These are phyloP conservation scores for Balakata baccata DNA, from an alignment of 345 rosid species.

Conservation along the genomic window DNA sequence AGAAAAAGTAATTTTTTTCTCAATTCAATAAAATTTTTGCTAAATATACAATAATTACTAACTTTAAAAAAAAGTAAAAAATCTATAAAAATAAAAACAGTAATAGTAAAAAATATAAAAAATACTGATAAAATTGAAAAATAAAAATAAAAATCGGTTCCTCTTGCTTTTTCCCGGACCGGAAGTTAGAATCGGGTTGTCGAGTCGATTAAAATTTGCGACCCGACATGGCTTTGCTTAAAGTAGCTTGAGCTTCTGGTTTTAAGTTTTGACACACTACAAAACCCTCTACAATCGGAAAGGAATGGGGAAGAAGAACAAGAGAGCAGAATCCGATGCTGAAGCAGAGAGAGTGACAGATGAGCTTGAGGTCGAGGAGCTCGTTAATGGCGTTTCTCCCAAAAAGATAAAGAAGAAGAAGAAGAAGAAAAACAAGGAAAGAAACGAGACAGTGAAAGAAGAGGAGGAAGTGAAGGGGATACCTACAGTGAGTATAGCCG, in stretches of 20 bases:
- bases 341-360: conserved; percentile 9
- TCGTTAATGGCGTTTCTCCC: conserved; percentile 33
- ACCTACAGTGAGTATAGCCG: conserved; percentile 77
- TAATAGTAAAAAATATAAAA: no score
- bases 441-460: conserved; percentile 21
- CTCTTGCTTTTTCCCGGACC: no score
- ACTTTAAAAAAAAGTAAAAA: no score
- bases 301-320: conserved; percentile 69
- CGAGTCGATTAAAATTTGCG: background rate
- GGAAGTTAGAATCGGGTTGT: background rate
- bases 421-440: conserved; percentile 27
- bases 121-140: no score
- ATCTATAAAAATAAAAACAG: no score
- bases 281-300: background rate
- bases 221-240: background rate
- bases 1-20: no score
- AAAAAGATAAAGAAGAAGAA: conserved; percentile 34
- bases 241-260: background rate
- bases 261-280: background rate
- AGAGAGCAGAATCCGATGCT: conserved; percentile 26
- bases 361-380: conserved; percentile 19
- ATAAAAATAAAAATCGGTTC: no score
- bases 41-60: no score
- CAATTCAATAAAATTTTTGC: no score
- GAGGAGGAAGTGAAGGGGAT: conserved; percentile 26